Evolutionary conservation across 2,329 filamentous ascomycete genomes (phyloP).

Genomic region (Trichoderma polysporum): DNA sequence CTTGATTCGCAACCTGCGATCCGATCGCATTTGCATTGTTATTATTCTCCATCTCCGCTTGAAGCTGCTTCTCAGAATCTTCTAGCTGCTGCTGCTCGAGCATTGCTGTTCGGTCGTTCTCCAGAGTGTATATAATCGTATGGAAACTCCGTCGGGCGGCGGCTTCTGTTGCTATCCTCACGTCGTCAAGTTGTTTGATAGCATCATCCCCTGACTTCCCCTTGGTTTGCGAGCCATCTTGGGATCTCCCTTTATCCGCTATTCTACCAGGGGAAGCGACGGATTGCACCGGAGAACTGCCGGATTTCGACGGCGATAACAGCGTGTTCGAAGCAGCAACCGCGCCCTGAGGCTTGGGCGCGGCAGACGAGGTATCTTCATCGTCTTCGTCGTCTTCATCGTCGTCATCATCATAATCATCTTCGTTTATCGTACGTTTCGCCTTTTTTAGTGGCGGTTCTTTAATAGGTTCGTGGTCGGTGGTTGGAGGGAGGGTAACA

Average conservation of each 20-base stretch:
- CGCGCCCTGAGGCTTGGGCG: slow-evolving; percentile 51
- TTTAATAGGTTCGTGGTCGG: slow-evolving; percentile 57
- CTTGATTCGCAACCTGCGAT: slow-evolving; percentile 66
- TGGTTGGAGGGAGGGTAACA: slow-evolving; percentile 52
- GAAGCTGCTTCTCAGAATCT: slow-evolving; percentile 92
- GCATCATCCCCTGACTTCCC: slow-evolving; percentile 79
- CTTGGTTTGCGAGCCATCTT: slow-evolving; percentile 49
- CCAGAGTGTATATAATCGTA: slow-evolving; percentile 90
- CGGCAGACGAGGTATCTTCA: slow-evolving; percentile 55
- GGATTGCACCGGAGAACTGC: slow-evolving; percentile 64
- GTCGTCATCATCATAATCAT: slow-evolving; percentile 84
- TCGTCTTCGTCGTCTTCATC: slow-evolving; percentile 75
- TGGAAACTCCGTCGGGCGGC: slow-evolving; percentile 88
- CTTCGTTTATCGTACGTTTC: slow-evolving; percentile 76
- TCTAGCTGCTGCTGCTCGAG: slow-evolving; percentile 95
- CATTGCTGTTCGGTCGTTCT: slow-evolving; percentile 95
- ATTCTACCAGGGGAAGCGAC: slow-evolving; percentile 61
- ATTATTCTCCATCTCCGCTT: slow-evolving; percentile 85
- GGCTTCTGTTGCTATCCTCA: slow-evolving; percentile 86
- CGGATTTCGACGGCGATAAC: slow-evolving; percentile 68
- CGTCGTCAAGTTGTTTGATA: slow-evolving; percentile 89
- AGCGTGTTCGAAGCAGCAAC: slow-evolving; percentile 56
- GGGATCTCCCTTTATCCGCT: slow-evolving; percentile 52
- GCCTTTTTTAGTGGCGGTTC: slow-evolving; percentile 70
- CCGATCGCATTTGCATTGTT: slow-evolving; percentile 51